Evolutionary conservation across 306 rosid genomes (phyloP), one percentile per base, ranked within the genome.

Genomic region (Astragalus membranaceus): DNA sequence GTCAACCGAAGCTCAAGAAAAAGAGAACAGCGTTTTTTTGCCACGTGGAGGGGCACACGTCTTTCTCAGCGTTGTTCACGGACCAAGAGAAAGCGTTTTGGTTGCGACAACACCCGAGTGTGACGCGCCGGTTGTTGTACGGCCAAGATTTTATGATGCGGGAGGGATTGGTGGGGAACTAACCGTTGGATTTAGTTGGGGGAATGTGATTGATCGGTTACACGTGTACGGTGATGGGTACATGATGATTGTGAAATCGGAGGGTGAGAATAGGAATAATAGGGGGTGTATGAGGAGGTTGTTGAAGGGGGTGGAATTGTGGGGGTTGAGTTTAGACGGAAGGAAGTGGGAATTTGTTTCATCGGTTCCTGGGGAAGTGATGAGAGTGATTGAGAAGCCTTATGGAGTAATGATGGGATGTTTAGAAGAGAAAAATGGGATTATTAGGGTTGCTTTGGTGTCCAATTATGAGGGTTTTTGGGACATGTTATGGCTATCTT

Each of bases 201-300:
- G 85, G 36, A 73, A 56, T 60, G 74, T 73, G 67, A 81, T 73
- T 1, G 87, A 87, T 33, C 62, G 86, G 30, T 13, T 87, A 61
- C 87, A 85, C 79, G 89, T 87, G 78, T 84, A 78, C 76, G 84
- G 92, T 6, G 92, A 87, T 62, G 92, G 92, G 49, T 82, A 80
- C 76, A 82, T 84, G 92, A 87, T 87, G 84, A 64, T 87, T 0
- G 78, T 84, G 23, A 75, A 70, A 46, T 87, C 89, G 0, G 81
- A 84, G 37, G 80, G 78, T 3, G 78, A 14, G 10, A 49, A 37
- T 60, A 52, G 49, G 48, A n/a, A 26, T 26, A 26, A 14, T 4
- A 10, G 17, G 16, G 39, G 62, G 10, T 60, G 14, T 12, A 4
- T 11, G 30, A 84, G 82, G 30, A 84, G 82, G 78, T 52, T 82